These are phyloP conservation scores for Aspergillus nomiae DNA, from an alignment of 2,329 filamentous ascomycete species.

Conservation along the genomic window DNA sequence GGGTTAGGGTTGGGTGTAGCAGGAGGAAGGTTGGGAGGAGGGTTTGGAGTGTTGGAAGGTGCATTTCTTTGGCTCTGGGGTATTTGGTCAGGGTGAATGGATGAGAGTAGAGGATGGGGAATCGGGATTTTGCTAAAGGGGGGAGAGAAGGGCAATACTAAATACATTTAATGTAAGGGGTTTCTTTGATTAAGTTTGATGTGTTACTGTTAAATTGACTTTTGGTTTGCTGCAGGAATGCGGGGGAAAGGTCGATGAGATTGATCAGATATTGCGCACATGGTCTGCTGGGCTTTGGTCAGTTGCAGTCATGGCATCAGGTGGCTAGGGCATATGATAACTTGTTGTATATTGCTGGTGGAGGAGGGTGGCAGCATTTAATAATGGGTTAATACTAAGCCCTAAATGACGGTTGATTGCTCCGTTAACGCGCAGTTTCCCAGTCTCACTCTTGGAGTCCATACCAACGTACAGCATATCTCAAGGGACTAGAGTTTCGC, in stretches of 20 bases:
- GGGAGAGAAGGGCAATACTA: background rate
- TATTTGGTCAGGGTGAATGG: background rate
- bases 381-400: background rate
- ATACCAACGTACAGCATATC: no score
- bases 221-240: background rate
- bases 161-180: background rate
- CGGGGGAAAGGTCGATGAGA: background rate
- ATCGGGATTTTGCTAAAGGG: background rate
- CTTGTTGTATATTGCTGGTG: background rate
- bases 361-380: background rate
- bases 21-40: constrained; percentile 4
- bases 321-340: background rate
- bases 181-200: background rate
- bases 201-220: background rate
- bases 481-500: no score
- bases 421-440: no score
- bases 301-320: background rate
- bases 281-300: background rate
- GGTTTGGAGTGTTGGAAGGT: background rate
- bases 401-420: background rate
- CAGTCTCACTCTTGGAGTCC: no score
- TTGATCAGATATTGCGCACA: background rate
- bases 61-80: background rate
- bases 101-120: background rate
- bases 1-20: background rate